Evolutionary conservation across 78 protist species (phyloP), one percentile per base, ranked within the genome.

Genomic region (Dictyostelium citrinum): DNA sequence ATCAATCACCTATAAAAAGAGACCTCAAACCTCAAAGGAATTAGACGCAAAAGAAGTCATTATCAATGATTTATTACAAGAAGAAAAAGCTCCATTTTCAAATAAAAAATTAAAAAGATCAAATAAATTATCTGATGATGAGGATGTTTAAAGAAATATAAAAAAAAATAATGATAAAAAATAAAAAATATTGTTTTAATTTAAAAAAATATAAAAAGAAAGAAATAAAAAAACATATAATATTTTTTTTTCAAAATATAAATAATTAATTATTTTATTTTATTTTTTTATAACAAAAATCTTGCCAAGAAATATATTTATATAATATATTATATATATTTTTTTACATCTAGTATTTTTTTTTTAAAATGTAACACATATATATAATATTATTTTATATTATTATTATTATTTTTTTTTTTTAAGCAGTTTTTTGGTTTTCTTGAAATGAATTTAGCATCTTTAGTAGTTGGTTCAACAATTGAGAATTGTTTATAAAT

Each of bases 41-140:
- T 64, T 31, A 33, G 49, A 67, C 10, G 41, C 80, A 35, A 76
- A 75, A 68, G 74, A 76, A 49, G 22, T 24, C 5, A 67, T 46
- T 43, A 43, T 88, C 2, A 8, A 68, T 8, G 71, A 76, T 49
- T 49, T 88, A 49, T 43, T 88, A 58, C 60, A 78, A 68, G 86
- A 88, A 78, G 93, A 88, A 20, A 88, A 46, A 78, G 51, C 80
- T 16, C 83, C 51, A 61, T 82, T 43, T 31, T 78, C 37, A 67
- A 67, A 31, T 60, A 58, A 88, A 41, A 76, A 31, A 88, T 14
- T 70, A 29, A 70, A 31, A 31, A 70, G 77, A 70, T 31, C 77
- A 70, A 64, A 27, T 27, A 68, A 70, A 70, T 70, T 31, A 31
- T 70, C 77, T 64, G 72, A 64, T 64, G 72, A 64, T 64, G 72